These are phyloP conservation scores for Alternaria gansuensis DNA, from an alignment of 2,329 filamentous ascomycete species.

Conservation along the genomic window DNA sequence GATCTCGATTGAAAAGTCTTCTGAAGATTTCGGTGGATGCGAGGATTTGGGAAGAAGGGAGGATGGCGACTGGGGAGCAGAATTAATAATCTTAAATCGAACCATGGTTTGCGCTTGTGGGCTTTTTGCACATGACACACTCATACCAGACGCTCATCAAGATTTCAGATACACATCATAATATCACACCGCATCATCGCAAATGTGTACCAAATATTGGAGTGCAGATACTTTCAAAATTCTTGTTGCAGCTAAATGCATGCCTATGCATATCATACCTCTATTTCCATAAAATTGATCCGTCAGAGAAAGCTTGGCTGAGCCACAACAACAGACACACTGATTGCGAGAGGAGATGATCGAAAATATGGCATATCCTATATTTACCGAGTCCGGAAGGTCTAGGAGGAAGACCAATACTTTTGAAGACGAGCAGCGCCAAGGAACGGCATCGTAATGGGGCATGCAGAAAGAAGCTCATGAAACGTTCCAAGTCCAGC, in stretches of 20 bases:
- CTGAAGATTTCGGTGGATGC: no score
- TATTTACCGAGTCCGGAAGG: constrained; percentile 33
- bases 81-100: background rate
- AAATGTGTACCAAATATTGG: background rate
- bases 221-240: constrained; percentile 39
- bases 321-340: constrained; percentile 13
- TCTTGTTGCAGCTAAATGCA: constrained; percentile 48
- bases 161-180: background rate
- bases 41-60: background rate
- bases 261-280: constrained; percentile 44
- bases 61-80: background rate
- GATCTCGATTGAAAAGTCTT: no score
- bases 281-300: constrained; percentile 35
- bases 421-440: constrained; percentile 43
- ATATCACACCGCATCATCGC: background rate
- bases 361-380: constrained; percentile 36
- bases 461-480: constrained; percentile 28
- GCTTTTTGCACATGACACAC: background rate
- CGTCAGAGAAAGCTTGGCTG: constrained; percentile 22
- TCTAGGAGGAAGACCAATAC: constrained; percentile 41
- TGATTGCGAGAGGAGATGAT: constrained; percentile 29
- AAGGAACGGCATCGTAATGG: constrained; percentile 32
- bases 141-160: constrained; percentile 1
- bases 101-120: background rate
- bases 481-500: constrained; percentile 29